Evolutionary conservation across 2,329 filamentous ascomycete genomes (phyloP).

Genomic region (Proliferodiscus dingleyae): DNA sequence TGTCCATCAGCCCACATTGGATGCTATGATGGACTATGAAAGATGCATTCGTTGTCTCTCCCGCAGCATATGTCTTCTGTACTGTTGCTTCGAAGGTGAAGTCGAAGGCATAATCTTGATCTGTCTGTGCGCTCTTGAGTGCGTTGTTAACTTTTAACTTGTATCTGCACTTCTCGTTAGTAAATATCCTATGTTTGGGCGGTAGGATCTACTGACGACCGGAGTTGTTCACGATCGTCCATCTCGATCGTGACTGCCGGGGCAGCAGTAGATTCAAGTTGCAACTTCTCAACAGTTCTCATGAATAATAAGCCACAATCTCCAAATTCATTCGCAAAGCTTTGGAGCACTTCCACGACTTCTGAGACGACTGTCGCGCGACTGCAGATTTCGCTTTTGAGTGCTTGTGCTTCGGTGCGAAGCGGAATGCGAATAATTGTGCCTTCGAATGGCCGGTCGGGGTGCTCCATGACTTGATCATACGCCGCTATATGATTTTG

Average conservation of each 20-base stretch:
- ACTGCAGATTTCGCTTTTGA: slow-evolving; percentile 28
- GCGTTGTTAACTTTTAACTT: slow-evolving; percentile 20
- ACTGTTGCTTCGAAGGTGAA: slow-evolving; percentile 14
- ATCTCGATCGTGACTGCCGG: slow-evolving; percentile 16
- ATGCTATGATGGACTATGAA: slow-evolving; percentile 32
- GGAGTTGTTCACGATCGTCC: slow-evolving; percentile 8
- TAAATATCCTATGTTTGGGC: not conserved
- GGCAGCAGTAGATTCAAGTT: slow-evolving; percentile 10
- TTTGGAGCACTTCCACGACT: slow-evolving; percentile 26
- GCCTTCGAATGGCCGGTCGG: slow-evolving; percentile 21
- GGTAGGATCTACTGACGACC: slow-evolving; percentile 18
- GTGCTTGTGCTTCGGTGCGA: slow-evolving; percentile 25
- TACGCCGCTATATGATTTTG: slow-evolving; percentile 31
- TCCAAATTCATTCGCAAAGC: slow-evolving; percentile 26
- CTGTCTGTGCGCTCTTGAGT: slow-evolving; percentile 7
- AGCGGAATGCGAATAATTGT: slow-evolving; percentile 34
- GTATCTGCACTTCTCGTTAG: slow-evolving; percentile 11
- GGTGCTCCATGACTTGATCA: slow-evolving; percentile 17
- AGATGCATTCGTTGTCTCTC: slow-evolving; percentile 1
- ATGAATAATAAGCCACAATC: slow-evolving; percentile 31
- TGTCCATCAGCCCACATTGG: slow-evolving; percentile 14
- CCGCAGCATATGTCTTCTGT: slow-evolving; percentile 5
- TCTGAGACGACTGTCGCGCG: slow-evolving; percentile 21
- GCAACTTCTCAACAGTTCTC: slow-evolving; percentile 27
- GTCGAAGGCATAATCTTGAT: slow-evolving; percentile 14